Evolutionary conservation across 768 basidiomycete species (phyloP).

Genomic region (Xerocomus brunneocitrinus): DNA sequence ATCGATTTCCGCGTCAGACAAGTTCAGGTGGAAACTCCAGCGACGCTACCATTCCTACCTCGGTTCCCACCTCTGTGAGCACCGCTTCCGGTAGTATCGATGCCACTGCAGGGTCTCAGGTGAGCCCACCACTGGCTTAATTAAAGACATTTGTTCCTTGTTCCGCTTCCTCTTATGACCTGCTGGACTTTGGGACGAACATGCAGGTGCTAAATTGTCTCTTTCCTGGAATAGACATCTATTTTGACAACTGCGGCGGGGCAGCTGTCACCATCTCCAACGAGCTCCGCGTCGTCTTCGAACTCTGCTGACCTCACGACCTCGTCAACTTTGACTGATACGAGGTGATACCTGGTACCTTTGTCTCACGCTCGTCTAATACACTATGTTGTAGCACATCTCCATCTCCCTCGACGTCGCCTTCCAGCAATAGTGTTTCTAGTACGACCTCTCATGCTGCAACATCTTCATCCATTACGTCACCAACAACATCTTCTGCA

Average conservation of each 20-base stretch:
- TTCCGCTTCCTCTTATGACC: neutral
- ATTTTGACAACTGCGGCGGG: neutral
- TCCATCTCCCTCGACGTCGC: neutral
- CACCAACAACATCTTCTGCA: neutral
- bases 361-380: neutral
- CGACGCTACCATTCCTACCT: neutral
- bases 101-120: neutral
- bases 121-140: neutral
- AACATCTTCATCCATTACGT: neutral
- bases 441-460: neutral
- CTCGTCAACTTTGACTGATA: neutral
- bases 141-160: neutral
- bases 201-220: neutral
- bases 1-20: neutral
- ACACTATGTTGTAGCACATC: neutral
- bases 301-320: neutral
- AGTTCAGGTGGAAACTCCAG: neutral
- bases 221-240: conserved; percentile 1
- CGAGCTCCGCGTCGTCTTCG: neutral
- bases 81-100: neutral
- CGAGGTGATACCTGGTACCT: conserved; percentile 9
- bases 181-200: neutral
- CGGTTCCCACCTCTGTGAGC: neutral
- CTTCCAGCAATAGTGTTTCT: neutral
- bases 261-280: neutral